Evolutionary conservation across 768 basidiomycete genomes (phyloP), one percentile per base, ranked within the genome.

Genomic region (Serendipita vermifera): DNA sequence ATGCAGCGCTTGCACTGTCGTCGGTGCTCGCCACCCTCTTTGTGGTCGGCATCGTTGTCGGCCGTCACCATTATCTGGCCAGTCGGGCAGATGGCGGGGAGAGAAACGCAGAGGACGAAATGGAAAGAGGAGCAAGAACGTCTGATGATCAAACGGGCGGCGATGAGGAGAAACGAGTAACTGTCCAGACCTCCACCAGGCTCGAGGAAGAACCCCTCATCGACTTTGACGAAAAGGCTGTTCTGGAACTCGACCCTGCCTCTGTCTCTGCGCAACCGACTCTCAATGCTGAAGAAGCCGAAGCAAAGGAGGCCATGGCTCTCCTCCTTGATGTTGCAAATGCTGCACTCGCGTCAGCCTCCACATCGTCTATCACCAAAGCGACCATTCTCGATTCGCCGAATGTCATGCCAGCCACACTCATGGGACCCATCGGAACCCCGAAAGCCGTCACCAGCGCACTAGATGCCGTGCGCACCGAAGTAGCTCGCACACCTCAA

Each of bases 311-410:
- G 27, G 46, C 46, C 5, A 9, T 51, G 20, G 46, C 24, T 5
- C 20, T 29, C n/a, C 46, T 51, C 31, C 24, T 51, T 9, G 46
- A 51, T 31, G 46, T 51, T n/a, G 46, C 46, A 15, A 51, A 51
- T 51, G 46, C 46, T 7, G 46, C 46, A 1, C 29, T 22, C 31
- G 15, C 20, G 17, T n/a, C n/a, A n/a, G n/a, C n/a, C n/a, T n/a
- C n/a, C n/a, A n/a, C n/a, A n/a, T n/a, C n/a, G n/a, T n/a, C n/a
- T n/a, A n/a, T n/a, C n/a, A n/a, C n/a, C n/a, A n/a, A n/a, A n/a
- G 20, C 46, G 4, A 26, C 46, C 22, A 15, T 20, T 15, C 46
- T 17, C 9, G n/a, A 20, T 26, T n/a, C n/a, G n/a, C n/a, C n/a
- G n/a, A n/a, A n/a, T n/a, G 20, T 51, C 22, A 29, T 26, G n/a